Base-by-base conservation (phyloP, 768 basidiomycete species). In the Hydnum rufescens region DNA sequence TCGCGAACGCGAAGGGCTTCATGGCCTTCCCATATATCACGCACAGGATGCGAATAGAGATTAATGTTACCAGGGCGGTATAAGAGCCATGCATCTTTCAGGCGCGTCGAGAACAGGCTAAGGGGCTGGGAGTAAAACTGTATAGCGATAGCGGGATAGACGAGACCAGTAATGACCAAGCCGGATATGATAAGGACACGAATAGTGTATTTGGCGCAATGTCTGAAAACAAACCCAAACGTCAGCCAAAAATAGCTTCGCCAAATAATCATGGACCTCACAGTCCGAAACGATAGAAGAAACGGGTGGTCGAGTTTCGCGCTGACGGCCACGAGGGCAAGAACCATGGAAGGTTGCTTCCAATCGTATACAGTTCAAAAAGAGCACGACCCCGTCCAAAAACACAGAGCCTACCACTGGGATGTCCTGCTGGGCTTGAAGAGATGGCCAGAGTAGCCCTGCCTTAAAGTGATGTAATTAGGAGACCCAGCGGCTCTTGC, bases 171-270 rank as follows among this genome's bases (percentile, higher is more conserved):
- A 62, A 90, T 89, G 57, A 90, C 86, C 54, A 88, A 74, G 49
- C 81, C 76, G 22, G 83, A 89, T 55, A 88, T 78, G 58, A 92
- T 74, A 63, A 92, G 85, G 48, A 90, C 77, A 51, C 85, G 78
- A 52, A 86, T 85, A 65, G 89, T 88, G 64, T 89, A 85, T 1
- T 81, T 85, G 56, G 87, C 84, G 60, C 86, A 88, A 62, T 89
- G 86, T 54, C 86, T 89, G 53, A 39, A 32, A 39, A 59, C 13
- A 13, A 39, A 13, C 36, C 13, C 13, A 22, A 13, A 39, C 13
- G 13, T 13, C 8, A 55, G 13, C 23, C 16, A 31, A 50, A 25
- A 46, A 34, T n/a, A 25, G 13, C 13, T n/a, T 44, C 13, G 4
- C 13, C 13, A 42, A 16, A n/a, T 19, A n/a, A 51, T 19, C 16